Conservation (phyloP, 1,284 basidiomycete species). For the Rhodotorula sp. region DNA sequence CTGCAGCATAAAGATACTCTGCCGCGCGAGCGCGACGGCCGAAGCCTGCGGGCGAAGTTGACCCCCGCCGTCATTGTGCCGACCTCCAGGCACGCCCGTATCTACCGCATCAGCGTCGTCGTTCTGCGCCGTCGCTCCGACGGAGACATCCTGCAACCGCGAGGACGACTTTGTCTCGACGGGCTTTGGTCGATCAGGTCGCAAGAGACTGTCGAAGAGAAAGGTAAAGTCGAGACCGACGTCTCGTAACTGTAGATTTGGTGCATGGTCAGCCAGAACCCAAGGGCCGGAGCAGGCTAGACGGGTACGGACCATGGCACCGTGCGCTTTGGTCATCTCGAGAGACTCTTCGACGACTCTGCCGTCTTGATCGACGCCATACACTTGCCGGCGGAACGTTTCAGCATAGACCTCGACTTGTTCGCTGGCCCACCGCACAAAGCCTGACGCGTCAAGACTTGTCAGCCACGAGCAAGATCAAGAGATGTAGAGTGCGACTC, state of each 20-base stretch:
- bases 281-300: neutral
- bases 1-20: constrained; percentile 27
- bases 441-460: constrained; percentile 57
- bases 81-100: neutral
- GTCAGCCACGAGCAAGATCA: neutral
- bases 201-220: constrained; percentile 69
- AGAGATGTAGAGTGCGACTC: constrained; percentile 45
- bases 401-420: constrained; percentile 81
- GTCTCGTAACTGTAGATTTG: constrained; percentile 71
- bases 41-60: neutral
- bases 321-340: constrained; percentile 71
- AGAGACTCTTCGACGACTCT: constrained; percentile 71
- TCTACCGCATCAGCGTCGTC: neutral
- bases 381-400: constrained; percentile 88
- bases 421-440: constrained; percentile 89
- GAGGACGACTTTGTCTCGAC: neutral
- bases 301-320: constrained; percentile 64
- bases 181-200: constrained; percentile 12
- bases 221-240: constrained; percentile 90
- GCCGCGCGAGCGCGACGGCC: constrained; percentile 26
- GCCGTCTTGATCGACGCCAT: constrained; percentile 69
- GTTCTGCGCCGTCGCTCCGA: neutral
- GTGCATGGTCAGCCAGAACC: constrained; percentile 1
- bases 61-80: neutral
- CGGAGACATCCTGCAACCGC: constrained; percentile 7